Evolutionary conservation across 2,329 filamentous ascomycete genomes (phyloP).

Genomic region (Cadophora gregata): DNA sequence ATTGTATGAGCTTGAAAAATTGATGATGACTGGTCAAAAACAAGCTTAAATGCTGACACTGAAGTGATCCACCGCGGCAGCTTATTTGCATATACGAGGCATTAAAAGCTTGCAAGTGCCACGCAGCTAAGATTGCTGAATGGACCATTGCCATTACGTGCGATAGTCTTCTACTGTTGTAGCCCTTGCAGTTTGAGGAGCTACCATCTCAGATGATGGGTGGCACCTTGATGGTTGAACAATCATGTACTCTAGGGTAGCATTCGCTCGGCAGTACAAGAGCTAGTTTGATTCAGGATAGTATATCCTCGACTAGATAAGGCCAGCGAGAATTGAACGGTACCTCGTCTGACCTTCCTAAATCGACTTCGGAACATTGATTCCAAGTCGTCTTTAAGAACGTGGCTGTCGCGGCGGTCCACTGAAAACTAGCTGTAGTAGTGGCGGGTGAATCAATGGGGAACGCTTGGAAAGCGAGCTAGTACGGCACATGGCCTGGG

Average conservation of each 20-base stretch:
- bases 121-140: not conserved
- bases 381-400: too few relatives aligned
- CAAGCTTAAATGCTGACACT: constrained; percentile 1
- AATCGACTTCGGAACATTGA: not conserved
- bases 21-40: not conserved
- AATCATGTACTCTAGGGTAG: not conserved
- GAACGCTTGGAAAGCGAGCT: not conserved
- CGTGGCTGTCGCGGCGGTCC: not conserved
- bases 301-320: not conserved
- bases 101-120: not conserved
- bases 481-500: too few relatives aligned
- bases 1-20: not conserved
- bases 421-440: not conserved
- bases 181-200: not conserved
- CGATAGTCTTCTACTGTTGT: not conserved
- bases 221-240: not conserved
- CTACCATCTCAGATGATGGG: too few relatives aligned
- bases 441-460: not conserved
- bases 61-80: not conserved
- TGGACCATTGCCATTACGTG: not conserved
- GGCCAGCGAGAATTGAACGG: constrained; percentile 1
- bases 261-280: constrained; percentile 1
- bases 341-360: not conserved
- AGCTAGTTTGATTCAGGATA: constrained; percentile 3
- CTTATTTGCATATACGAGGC: constrained; percentile 3